Conservation (phyloP, 345 rosid genomes). For the Erodium maritimum region DNA sequence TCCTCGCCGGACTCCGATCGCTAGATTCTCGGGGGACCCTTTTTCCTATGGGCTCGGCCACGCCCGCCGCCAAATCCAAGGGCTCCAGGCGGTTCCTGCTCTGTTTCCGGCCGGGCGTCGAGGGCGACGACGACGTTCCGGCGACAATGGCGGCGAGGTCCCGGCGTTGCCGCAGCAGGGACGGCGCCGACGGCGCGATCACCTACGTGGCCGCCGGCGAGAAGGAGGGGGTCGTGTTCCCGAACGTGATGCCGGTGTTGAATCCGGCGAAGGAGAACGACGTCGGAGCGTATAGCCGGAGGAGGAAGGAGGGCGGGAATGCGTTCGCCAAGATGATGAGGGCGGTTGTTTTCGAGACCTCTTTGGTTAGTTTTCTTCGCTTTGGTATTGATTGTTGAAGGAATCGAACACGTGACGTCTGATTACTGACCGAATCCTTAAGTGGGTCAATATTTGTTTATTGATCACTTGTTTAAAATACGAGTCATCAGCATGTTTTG, state of each 20-base stretch:
- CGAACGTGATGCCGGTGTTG: background rate
- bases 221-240: background rate
- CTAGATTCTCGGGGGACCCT: background rate
- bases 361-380: conserved; percentile 23
- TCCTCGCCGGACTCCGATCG: background rate
- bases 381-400: too few relatives aligned
- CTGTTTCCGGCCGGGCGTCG: background rate
- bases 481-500: too few relatives aligned
- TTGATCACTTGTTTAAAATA: too few relatives aligned
- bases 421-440: too few relatives aligned
- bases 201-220: background rate
- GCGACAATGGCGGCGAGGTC: too few relatives aligned
- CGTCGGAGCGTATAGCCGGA: background rate
- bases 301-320: conserved; percentile 9
- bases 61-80: background rate
- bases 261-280: background rate
- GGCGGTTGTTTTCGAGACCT: conserved; percentile 30
- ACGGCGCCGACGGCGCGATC: background rate
- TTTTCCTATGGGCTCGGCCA: background rate
- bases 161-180: too few relatives aligned
- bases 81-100: background rate
- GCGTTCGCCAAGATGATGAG: conserved; percentile 17
- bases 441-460: too few relatives aligned
- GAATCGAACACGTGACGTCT: too few relatives aligned
- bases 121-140: background rate